phyloP scores from a whole-genome alignment of 1,139 yeast species.

The Suhomyces choctaworum region DNA sequence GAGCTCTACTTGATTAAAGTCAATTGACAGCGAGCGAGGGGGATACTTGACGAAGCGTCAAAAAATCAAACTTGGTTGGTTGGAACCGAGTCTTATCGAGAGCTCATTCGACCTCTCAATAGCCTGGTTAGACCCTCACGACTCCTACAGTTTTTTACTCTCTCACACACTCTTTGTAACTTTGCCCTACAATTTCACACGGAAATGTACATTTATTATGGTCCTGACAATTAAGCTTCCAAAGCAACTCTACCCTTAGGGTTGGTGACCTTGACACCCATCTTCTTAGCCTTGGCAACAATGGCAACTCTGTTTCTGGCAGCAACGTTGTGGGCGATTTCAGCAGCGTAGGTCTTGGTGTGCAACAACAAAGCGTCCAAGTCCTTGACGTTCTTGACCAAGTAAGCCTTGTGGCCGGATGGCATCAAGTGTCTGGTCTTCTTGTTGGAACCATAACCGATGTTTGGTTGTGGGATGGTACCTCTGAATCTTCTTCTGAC shows the following conservation, averaged over 20 bases:
- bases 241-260: slow-evolving; percentile 98
- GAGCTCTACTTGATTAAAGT: too few relatives aligned
- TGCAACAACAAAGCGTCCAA: slow-evolving; percentile 95
- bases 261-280: slow-evolving; percentile 98
- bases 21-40: too few relatives aligned
- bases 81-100: too few relatives aligned
- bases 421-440: slow-evolving; percentile 95
- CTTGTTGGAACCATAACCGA: slow-evolving; percentile 99
- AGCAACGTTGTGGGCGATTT: slow-evolving; percentile 98
- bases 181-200: slow-evolving; percentile 2
- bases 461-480: slow-evolving; percentile 97
- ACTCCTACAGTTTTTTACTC: too few relatives aligned
- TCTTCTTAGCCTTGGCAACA: slow-evolving; percentile 95
- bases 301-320: slow-evolving; percentile 98
- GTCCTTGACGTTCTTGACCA: slow-evolving; percentile 90
- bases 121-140: too few relatives aligned
- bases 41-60: too few relatives aligned
- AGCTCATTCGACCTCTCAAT: too few relatives aligned
- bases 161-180: too few relatives aligned
- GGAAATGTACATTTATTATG: slow-evolving; percentile 13
- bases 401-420: slow-evolving; percentile 97
- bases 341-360: slow-evolving; percentile 99
- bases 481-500: slow-evolving; percentile 99
- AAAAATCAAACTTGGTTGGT: too few relatives aligned
- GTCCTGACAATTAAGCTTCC: slow-evolving; percentile 72